These are phyloP conservation scores for Paramecium octaurelia DNA, from an alignment of 73 alveolate species.

Conservation along the genomic window DNA sequence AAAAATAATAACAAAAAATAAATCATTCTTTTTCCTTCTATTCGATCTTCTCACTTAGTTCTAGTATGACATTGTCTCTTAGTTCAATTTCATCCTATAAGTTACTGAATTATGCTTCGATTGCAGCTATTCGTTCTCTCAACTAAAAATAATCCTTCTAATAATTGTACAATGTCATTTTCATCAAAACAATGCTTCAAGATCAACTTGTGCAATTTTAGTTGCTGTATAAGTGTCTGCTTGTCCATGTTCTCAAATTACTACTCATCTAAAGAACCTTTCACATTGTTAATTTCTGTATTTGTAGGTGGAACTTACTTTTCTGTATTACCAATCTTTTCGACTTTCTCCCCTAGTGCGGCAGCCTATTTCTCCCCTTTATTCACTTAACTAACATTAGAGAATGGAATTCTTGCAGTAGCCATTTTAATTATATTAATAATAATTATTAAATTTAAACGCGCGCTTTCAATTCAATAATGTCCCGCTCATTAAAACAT, in stretches of 20 bases:
- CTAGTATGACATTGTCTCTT: not conserved
- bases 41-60: not conserved
- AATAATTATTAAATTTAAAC: not conserved
- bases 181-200: constrained; percentile 2
- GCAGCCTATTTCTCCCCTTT: not conserved
- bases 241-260: not conserved
- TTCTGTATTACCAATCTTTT: not conserved
- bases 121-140: not conserved
- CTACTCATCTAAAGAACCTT: not conserved
- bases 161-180: not conserved
- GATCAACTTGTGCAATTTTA: not conserved
- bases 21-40: not conserved
- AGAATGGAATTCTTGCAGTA: not conserved
- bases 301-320: not conserved
- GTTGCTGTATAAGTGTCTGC: not conserved
- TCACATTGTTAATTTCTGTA: not conserved
- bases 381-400: not conserved
- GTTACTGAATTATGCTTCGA: constrained; percentile 1
- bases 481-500: not conserved
- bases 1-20: not conserved
- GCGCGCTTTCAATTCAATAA: not conserved
- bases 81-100: not conserved
- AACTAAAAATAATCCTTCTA: not conserved
- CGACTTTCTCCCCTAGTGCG: not conserved
- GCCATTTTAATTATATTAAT: not conserved